These are phyloP conservation scores for Aspergillus candidus DNA, from an alignment of 2,329 filamentous ascomycete species.

Conservation along the genomic window DNA sequence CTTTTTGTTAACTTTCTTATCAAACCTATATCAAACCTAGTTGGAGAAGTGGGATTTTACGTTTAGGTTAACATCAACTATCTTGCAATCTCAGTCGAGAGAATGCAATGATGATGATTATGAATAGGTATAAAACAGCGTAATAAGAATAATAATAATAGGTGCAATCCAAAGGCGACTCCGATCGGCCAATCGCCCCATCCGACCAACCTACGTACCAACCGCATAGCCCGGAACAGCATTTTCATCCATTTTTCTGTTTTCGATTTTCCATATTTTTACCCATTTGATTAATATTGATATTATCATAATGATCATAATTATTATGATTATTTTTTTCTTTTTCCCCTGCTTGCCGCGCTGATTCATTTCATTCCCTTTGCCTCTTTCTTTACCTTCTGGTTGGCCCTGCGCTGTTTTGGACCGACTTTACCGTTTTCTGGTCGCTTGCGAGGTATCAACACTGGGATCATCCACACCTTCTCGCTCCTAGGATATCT, in stretches of 20 bases:
- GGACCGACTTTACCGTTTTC: conserved; percentile 15
- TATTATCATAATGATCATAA: neutral
- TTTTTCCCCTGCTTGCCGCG: conserved; percentile 19
- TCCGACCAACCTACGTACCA: conserved; percentile 2
- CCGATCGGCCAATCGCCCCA: neutral
- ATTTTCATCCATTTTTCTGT: conserved; percentile 4
- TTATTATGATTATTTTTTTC: neutral
- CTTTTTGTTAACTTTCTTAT: no score
- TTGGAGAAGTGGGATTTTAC: no score
- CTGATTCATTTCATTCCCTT: conserved; percentile 12
- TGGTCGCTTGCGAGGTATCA: conserved; percentile 9
- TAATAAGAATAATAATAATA: neutral
- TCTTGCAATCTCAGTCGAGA: no score
- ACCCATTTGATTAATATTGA: neutral
- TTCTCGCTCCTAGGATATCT: neutral
- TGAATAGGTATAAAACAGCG: no score
- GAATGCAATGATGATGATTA: no score
- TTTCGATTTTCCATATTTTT: no score
- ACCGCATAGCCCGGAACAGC: conserved; percentile 10
- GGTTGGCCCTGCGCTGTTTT: conserved; percentile 12
- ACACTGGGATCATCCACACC: no score
- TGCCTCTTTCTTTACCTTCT: conserved; percentile 10
- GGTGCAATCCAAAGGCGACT: conserved; percentile 1
- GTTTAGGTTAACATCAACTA: no score
- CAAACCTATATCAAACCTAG: no score